Conservation (phyloP, 2,329 filamentous ascomycete genomes). For the Microcyclosporella mali region DNA sequence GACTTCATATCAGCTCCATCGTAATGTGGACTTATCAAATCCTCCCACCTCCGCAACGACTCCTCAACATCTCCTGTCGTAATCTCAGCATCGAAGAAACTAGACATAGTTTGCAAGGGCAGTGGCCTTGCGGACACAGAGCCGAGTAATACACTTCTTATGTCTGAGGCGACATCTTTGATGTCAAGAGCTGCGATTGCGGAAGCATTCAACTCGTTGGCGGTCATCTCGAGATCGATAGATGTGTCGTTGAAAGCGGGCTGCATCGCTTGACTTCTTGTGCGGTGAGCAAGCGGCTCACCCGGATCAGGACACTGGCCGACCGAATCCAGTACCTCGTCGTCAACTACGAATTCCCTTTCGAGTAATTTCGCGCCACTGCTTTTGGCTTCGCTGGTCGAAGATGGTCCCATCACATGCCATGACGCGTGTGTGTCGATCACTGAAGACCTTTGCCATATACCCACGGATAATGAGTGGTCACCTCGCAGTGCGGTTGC, state of each 20-base stretch:
- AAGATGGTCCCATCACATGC: not conserved
- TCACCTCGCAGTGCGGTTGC: not conserved
- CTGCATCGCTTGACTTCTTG: not conserved
- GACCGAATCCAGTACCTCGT: not conserved
- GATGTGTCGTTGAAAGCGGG: not conserved
- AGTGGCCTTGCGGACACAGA: not conserved
- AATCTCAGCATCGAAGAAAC: not conserved
- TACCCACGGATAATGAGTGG: not conserved
- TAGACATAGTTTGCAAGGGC: constrained; percentile 10
- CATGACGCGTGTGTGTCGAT: no score
- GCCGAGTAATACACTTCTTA: not conserved
- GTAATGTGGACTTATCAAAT: no score
- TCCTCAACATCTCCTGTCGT: not conserved
- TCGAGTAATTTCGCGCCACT: not conserved
- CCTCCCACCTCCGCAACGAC: not conserved
- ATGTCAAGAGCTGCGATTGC: not conserved
- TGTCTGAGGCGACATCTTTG: constrained; percentile 1
- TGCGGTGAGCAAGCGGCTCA: constrained; percentile 1
- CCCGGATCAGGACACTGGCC: not conserved
- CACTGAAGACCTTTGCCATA: not conserved
- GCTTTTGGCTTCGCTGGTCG: no score
- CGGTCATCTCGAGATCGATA: not conserved
- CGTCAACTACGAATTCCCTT: constrained; percentile 3
- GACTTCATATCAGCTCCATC: no score
- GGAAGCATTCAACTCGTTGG: no score